Evolutionary conservation across 495 filamentous ascomycete species (phyloP), one percentile per base, ranked within the genome.

Genomic region (Acidiella bohemica): DNA sequence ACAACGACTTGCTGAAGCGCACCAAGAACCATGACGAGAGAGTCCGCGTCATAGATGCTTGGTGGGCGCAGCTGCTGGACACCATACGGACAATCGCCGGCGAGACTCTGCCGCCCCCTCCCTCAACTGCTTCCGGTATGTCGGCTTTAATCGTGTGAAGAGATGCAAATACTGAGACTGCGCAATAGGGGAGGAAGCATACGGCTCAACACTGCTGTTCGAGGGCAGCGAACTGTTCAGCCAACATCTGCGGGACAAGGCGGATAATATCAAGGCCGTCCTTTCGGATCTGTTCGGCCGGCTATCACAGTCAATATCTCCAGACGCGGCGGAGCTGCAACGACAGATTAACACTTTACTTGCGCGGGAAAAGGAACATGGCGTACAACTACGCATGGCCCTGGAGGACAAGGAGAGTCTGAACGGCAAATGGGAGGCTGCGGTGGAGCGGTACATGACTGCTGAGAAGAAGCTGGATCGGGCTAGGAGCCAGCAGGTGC

Each of bases 391-490:
- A 32, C 84, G 90, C 42, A 73, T 77, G 38, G 66, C 84, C 2
- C 66, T 76, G 23, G 62, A 75, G 7, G 86, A 95, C 47, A 87
- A 90, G 49, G 77, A 93, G 34, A 75, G 81, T 47, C 67, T 92
- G 10, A 81, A 80, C 32, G 81, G 85, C 34, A 78, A 84, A 36
- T 66, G 94, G 9, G 84, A 93, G 46, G 73, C 68, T 37, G 88
- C 90, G 3, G 88, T 84, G 3, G 64, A 88, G 26, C 78, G 90
- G 39, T 94, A 92, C 49, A 82, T 95, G 72, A 78, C 86, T 43
- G 90, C 90, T 3, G 90, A 96, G 54, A 88, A 88, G 63, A 84
- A 82, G 57, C 68, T 95, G 12, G 90, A 97, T 57, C 76, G 90
- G 24, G 75, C 77, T 5, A 81, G 78, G 55, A 95, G 88, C 53